phyloP scores from a whole-genome alignment of 2,329 filamentous ascomycete genomes.

The Drechslera avenae region DNA sequence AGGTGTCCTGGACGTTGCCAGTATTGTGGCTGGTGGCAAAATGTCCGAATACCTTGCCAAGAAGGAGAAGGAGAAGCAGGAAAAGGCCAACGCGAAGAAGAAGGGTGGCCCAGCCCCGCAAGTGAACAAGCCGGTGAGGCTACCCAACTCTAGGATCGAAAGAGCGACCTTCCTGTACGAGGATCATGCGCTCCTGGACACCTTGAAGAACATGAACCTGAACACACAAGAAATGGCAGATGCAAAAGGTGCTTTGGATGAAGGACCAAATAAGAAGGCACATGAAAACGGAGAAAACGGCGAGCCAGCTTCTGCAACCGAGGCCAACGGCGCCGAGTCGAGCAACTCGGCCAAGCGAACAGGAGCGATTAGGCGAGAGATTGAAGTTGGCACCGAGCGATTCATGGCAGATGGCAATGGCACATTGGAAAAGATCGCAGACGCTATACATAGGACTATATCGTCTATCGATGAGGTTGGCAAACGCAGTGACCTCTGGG shows the following conservation, averaged over 20 bases:
- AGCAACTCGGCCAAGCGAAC: constrained; percentile 20
- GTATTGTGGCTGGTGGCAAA: constrained; percentile 79
- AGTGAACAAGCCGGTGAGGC: constrained; percentile 61
- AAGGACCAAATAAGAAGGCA: constrained; percentile 50
- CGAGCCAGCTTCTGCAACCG: constrained; percentile 29
- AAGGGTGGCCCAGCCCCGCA: constrained; percentile 64
- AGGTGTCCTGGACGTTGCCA: constrained; percentile 82
- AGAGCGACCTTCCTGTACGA: constrained; percentile 76
- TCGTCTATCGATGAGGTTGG: constrained; percentile 82
- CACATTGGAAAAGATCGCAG: constrained; percentile 82
- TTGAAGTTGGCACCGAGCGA: constrained; percentile 78
- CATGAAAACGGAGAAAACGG: constrained; percentile 43
- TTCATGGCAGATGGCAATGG: constrained; percentile 68
- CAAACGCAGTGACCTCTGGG: constrained; percentile 87
- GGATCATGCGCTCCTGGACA: constrained; percentile 63
- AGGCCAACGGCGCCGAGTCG: constrained; percentile 37
- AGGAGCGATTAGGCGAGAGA: constrained; percentile 59
- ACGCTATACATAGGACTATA: constrained; percentile 81
- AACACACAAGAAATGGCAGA: constrained; percentile 55
- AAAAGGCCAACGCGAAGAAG: constrained; percentile 66
- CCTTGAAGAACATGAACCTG: constrained; percentile 58
- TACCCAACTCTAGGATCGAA: constrained; percentile 75
- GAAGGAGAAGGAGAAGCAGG: constrained; percentile 78
- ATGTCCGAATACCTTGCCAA: constrained; percentile 82
- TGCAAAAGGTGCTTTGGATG: constrained; percentile 59